These are phyloP conservation scores for Aspergillus vadensis DNA, from an alignment of 2,329 filamentous ascomycete species.

Conservation along the genomic window DNA sequence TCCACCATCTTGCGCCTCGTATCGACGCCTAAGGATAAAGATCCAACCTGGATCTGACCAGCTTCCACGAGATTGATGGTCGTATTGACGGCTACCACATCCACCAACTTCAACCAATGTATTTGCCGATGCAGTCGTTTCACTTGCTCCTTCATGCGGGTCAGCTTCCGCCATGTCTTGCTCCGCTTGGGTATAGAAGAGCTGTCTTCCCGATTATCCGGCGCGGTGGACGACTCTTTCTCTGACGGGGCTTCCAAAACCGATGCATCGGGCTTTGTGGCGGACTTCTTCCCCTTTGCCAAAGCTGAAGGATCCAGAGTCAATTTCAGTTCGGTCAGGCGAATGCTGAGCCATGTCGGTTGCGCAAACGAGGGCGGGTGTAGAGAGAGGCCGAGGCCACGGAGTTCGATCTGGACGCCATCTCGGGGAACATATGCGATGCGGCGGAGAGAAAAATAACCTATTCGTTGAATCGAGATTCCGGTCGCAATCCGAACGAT, in stretches of 20 bases:
- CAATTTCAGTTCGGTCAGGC: constrained; percentile 80
- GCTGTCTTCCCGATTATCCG: constrained; percentile 19
- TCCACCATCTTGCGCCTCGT: constrained; percentile 91
- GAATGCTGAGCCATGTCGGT: constrained; percentile 92
- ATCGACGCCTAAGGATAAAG: constrained; percentile 82
- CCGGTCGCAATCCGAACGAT: constrained; percentile 89
- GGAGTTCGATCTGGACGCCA: constrained; percentile 85
- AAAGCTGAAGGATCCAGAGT: constrained; percentile 76
- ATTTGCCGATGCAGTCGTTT: constrained; percentile 85
- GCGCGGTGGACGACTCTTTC: constrained; percentile 21
- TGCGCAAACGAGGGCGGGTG: constrained; percentile 96
- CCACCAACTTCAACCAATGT: constrained; percentile 84
- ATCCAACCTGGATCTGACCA: constrained; percentile 81
- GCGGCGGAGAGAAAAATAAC: constrained; percentile 86
- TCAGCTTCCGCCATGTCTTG: constrained; percentile 79
- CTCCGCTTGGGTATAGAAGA: constrained; percentile 50
- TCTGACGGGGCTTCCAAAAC: constrained; percentile 28
- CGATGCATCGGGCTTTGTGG: constrained; percentile 25
- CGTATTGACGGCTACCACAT: constrained; percentile 81
- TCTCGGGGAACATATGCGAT: constrained; percentile 87
- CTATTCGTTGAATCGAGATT: constrained; percentile 91
- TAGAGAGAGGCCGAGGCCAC: constrained; percentile 81
- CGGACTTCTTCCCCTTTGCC: constrained; percentile 27
- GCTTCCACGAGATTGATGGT: constrained; percentile 76
- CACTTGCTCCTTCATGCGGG: constrained; percentile 76